Evolutionary conservation across 192 early-diverging fungal genomes (phyloP), one percentile per base, ranked within the genome.

Genomic region (Entomortierella beljakovae): DNA sequence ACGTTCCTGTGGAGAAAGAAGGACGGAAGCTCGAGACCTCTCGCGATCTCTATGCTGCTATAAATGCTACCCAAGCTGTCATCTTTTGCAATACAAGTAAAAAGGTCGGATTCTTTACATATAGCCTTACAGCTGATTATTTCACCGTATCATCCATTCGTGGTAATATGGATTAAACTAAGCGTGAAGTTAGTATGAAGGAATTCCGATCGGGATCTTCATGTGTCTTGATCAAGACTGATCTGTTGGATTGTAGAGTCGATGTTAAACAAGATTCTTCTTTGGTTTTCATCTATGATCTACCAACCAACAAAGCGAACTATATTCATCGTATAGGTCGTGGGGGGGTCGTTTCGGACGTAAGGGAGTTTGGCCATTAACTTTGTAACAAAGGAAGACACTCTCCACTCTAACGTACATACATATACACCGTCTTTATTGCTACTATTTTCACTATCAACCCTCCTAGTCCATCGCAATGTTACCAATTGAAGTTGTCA

Each of bases 291-390:
- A 83, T 80, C 94, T 99, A 99, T 88, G 98, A 99, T 83, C 89
- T 99, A 57, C 97, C 98, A 66, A 85, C 92, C 83, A 97, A 96
- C 88, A 89, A 90, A 70, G 98, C 98, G 87, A 98, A 98, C 94
- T 99, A 99, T 90, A 97, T 99, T 72, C 98, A 99, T 86, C 92
- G 96, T 83, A 99, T 99, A 83, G 98, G 98, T 91, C 94, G 98
- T 89, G 93, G 94, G n/a, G n/a, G 91, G 97, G 98, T 89, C 97
- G 98, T 92, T 99, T 98, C 90, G 98, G 98, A 82, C 94, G 98
- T 83, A 99, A 98, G 91, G 98, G 98, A 90, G 97, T 99, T 75
- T n/a, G n/a, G 95, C 97, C 66, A 97, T 99, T 89, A 99, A 99
- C 91, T 99, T 99, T 88, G 96, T 99, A 68, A 92, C 94, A 55